phyloP scores from a whole-genome alignment of 768 basidiomycete species.

The Rhizopogon roseolus region DNA sequence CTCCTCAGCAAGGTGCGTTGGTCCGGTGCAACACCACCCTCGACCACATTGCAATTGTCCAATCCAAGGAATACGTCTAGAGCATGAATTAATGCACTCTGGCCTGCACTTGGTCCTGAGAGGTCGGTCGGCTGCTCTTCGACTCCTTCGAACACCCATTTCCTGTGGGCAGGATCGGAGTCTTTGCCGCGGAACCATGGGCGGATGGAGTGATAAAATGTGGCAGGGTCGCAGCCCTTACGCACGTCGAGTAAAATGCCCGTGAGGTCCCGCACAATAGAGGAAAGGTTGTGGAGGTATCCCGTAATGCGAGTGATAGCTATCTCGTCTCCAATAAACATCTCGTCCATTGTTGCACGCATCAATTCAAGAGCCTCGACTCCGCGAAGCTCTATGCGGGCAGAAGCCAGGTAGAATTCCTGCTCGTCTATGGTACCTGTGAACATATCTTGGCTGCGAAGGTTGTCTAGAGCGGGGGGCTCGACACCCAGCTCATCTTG shows the following conservation, averaged over 20 bases:
- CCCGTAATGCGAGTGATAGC: constrained; percentile 57
- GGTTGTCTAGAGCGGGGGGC: constrained; percentile 44
- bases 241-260: constrained; percentile 59
- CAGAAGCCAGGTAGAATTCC: constrained; percentile 84
- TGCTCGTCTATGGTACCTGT: constrained; percentile 77
- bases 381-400: constrained; percentile 82
- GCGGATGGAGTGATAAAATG: constrained; percentile 67
- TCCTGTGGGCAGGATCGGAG: constrained; percentile 36
- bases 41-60: constrained; percentile 35
- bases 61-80: constrained; percentile 71
- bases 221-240: constrained; percentile 64
- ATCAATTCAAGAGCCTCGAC: constrained; percentile 83
- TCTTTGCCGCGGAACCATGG: constrained; percentile 82
- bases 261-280: constrained; percentile 61
- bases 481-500: constrained; percentile 17
- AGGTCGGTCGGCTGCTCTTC: constrained; percentile 50
- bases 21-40: constrained; percentile 7
- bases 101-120: constrained; percentile 79
- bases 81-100: constrained; percentile 73
- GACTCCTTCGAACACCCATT: constrained; percentile 60
- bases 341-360: constrained; percentile 82
- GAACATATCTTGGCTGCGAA: constrained; percentile 65
- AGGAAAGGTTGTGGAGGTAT: constrained; percentile 61
- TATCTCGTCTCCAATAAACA: constrained; percentile 70
- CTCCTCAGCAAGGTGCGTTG: constrained; percentile 51